A percentile compares a stretch with the other conserved stretches of the same genome.
phyloP scores from a whole-genome alignment of 2,329 filamentous ascomycete genomes.

The Penicillium oxalicum region DNA sequence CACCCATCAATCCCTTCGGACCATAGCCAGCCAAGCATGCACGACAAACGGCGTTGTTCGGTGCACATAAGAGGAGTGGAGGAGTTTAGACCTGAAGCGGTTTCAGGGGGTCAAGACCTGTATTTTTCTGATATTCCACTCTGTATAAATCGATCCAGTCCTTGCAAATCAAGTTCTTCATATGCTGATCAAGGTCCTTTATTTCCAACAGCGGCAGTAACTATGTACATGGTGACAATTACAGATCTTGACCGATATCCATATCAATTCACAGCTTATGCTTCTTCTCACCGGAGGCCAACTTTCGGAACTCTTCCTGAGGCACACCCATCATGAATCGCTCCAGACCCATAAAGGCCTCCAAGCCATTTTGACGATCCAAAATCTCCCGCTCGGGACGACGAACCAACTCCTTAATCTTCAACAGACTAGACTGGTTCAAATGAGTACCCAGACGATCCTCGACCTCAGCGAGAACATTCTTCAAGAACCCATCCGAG shows the following conservation, averaged over 20 bases:
- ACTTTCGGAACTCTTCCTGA: conserved; percentile 79
- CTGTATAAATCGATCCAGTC: too few relatives aligned
- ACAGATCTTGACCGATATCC: not conserved
- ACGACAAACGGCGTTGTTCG: too few relatives aligned
- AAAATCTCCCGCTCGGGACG: conserved; percentile 65
- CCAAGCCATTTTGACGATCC: conserved; percentile 70
- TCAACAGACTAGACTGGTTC: conserved; percentile 68
- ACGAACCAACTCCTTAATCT: conserved; percentile 79
- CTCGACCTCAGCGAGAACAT: conserved; percentile 74
- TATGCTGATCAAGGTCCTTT: too few relatives aligned
- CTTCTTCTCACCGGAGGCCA: conserved; percentile 82
- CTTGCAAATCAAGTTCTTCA: too few relatives aligned
- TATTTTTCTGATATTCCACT: too few relatives aligned
- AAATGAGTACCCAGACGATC: conserved; percentile 75
- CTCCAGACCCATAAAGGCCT: conserved; percentile 80
- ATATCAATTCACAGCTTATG: conserved; percentile 67
- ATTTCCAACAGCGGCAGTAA: too few relatives aligned
- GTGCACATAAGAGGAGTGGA: too few relatives aligned
- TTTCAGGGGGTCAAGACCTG: too few relatives aligned
- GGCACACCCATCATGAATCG: conserved; percentile 74
- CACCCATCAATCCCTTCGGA: too few relatives aligned
- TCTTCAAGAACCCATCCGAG: conserved; percentile 60
- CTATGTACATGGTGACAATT: too few relatives aligned
- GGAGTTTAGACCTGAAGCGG: too few relatives aligned
- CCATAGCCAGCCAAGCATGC: too few relatives aligned